A percentile compares a stretch with the other conserved stretches of the same genome.
Conservation (phyloP, 2,329 filamentous ascomycete genomes). For the Colletotrichum sp. region DNA sequence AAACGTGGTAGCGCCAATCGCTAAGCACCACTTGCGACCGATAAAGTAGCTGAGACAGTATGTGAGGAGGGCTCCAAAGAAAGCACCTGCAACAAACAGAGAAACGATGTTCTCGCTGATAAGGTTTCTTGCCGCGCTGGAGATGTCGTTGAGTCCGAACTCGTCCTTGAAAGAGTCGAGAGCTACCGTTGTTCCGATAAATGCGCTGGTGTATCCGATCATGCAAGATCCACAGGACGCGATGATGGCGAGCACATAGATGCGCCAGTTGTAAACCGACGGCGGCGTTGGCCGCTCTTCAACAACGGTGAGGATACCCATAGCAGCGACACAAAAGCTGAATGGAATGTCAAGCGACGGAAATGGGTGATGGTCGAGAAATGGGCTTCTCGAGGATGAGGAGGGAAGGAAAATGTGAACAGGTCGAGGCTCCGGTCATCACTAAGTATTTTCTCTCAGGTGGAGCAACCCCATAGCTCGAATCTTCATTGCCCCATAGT, state of each 20-base stretch:
- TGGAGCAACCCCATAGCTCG: not conserved
- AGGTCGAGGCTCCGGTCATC: not conserved
- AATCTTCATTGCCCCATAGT: not conserved
- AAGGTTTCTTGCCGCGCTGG: conserved; percentile 45
- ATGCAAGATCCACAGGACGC: conserved; percentile 44
- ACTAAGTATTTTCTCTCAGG: not conserved
- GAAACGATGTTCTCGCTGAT: conserved; percentile 70
- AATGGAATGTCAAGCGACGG: not conserved
- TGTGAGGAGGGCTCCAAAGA: conserved; percentile 68
- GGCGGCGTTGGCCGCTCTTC: conserved; percentile 41
- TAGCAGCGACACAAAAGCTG: not conserved
- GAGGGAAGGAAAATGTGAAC: not conserved
- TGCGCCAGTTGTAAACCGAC: conserved; percentile 39
- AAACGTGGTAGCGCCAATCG: conserved; percentile 33
- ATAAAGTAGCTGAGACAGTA: conserved; percentile 64
- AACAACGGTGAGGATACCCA: conserved; percentile 35
- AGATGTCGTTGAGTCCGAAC: conserved; percentile 58
- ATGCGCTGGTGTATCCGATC: conserved; percentile 56
- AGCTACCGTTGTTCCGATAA: conserved; percentile 70
- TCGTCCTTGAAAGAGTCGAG: conserved; percentile 65
- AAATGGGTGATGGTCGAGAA: not conserved
- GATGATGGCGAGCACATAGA: conserved; percentile 36
- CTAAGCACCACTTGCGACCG: conserved; percentile 58
- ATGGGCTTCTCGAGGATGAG: not conserved
- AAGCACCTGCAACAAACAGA: conserved; percentile 71